Conservation (phyloP, 371 early-diverging fungal genomes). For the Syncephalastrum sp. region DNA sequence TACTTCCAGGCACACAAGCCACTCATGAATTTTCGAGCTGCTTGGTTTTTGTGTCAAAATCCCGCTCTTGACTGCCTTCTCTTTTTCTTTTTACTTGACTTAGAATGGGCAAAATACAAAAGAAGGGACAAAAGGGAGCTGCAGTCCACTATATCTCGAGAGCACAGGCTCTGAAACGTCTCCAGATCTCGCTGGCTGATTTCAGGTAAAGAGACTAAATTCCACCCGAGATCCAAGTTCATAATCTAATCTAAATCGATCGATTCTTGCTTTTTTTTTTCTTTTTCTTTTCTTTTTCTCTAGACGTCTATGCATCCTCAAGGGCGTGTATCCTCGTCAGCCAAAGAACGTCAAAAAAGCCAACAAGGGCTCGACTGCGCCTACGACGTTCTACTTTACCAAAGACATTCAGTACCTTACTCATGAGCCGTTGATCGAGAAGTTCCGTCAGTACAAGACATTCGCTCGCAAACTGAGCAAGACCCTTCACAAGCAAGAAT, state of each 20-base stretch:
- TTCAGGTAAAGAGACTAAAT: constrained; percentile 67
- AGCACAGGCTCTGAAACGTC: constrained; percentile 88
- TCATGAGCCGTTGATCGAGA: constrained; percentile 90
- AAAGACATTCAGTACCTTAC: constrained; percentile 94
- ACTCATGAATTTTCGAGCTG: no score
- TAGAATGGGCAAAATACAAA: constrained; percentile 74
- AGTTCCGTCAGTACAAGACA: constrained; percentile 89
- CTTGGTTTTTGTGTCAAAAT: neutral
- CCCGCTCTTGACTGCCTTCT: neutral
- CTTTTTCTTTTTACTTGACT: neutral
- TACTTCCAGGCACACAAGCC: no score
- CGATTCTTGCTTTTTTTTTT: neutral
- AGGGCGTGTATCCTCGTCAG: constrained; percentile 97
- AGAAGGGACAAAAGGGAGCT: constrained; percentile 91
- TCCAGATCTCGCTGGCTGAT: constrained; percentile 91
- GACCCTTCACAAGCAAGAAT: constrained; percentile 81
- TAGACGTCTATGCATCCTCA: constrained; percentile 96
- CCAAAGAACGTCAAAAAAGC: constrained; percentile 94
- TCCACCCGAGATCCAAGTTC: neutral
- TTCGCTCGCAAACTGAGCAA: constrained; percentile 84
- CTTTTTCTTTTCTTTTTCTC: no score
- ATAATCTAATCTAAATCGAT: neutral
- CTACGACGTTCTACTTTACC: constrained; percentile 88
- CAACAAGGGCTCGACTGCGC: constrained; percentile 87
- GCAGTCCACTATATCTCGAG: constrained; percentile 91